Percentiles rank a stretch among this genome's conserved stretches.
phyloP scores from a whole-genome alignment of 2,329 filamentous ascomycete species.

The Lasiodiplodia sp. region DNA sequence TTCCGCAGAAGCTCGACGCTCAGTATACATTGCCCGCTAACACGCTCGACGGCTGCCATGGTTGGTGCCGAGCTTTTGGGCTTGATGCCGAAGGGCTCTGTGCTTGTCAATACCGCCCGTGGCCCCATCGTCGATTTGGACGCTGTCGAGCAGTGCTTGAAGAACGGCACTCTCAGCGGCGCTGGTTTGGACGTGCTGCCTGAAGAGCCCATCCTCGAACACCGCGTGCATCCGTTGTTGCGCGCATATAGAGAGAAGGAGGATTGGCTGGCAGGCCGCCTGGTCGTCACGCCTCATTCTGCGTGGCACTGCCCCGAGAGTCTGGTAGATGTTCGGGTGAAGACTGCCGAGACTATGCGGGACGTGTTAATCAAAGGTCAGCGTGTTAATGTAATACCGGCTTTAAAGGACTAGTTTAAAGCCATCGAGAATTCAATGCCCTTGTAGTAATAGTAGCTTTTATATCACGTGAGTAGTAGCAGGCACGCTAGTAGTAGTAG shows the following conservation, averaged over 20 bases:
- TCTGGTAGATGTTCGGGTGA: background rate
- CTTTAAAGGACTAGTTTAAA: too few relatives aligned
- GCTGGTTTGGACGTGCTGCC: constrained; percentile 56
- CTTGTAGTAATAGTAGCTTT: too few relatives aligned
- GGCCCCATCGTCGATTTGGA: constrained; percentile 56
- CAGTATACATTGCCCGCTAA: background rate
- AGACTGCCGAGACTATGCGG: background rate
- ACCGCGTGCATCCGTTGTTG: background rate
- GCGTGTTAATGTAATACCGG: background rate
- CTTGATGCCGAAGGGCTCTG: constrained; percentile 46
- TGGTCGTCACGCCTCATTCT: constrained; percentile 38
- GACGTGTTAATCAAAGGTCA: background rate
- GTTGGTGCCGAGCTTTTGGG: constrained; percentile 46
- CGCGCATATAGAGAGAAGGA: constrained; percentile 37
- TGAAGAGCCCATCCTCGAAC: constrained; percentile 44
- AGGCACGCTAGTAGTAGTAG: too few relatives aligned
- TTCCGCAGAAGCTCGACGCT: background rate
- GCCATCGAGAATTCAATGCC: too few relatives aligned
- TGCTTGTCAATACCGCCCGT: constrained; percentile 53
- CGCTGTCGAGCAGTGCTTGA: constrained; percentile 51
- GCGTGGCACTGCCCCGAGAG: background rate
- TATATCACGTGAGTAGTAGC: too few relatives aligned
- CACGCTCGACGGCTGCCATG: constrained; percentile 32
- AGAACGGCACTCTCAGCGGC: constrained; percentile 48
- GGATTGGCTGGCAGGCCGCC: constrained; percentile 51